Evolutionary conservation across 1,284 basidiomycete genomes (phyloP).

Genomic region (Melampsora abietis-canadensis): DNA sequence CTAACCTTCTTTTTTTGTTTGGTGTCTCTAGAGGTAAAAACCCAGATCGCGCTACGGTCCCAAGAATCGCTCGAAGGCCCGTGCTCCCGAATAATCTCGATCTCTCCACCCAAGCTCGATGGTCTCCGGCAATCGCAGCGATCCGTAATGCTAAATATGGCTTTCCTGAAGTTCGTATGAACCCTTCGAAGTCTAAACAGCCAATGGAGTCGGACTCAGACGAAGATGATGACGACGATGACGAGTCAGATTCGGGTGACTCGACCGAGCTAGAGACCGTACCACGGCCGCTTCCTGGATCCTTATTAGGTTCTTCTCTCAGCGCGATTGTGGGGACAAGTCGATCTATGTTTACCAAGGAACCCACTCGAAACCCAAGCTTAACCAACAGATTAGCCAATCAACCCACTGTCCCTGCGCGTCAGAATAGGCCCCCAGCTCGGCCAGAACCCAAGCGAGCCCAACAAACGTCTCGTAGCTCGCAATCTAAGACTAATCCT

Average conservation of each 20-base stretch:
- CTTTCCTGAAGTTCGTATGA: constrained; percentile 6
- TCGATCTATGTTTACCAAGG: constrained; percentile 1
- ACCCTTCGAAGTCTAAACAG: neutral
- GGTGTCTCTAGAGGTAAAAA: constrained; percentile 18
- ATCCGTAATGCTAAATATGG: constrained; percentile 42
- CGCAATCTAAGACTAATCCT: neutral
- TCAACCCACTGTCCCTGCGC: constrained; percentile 2
- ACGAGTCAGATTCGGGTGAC: constrained; percentile 15
- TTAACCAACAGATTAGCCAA: constrained; percentile 9
- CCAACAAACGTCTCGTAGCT: neutral
- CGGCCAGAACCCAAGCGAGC: neutral
- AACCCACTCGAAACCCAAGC: constrained; percentile 10
- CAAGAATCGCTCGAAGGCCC: constrained; percentile 25
- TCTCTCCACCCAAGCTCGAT: constrained; percentile 38
- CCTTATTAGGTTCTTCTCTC: constrained; percentile 36
- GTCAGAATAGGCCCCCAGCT: constrained; percentile 10
- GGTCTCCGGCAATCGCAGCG: constrained; percentile 41
- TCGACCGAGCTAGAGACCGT: neutral
- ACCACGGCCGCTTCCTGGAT: neutral
- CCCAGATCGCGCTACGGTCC: constrained; percentile 22
- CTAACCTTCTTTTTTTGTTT: neutral
- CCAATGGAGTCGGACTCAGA: constrained; percentile 1
- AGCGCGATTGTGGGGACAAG: constrained; percentile 32
- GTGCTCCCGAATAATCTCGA: constrained; percentile 25
- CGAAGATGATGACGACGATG: neutral